Evolutionary conservation across 208 protist genomes (phyloP), one percentile per base, ranked within the genome.

Genomic region (Leishmania gerbilli): DNA sequence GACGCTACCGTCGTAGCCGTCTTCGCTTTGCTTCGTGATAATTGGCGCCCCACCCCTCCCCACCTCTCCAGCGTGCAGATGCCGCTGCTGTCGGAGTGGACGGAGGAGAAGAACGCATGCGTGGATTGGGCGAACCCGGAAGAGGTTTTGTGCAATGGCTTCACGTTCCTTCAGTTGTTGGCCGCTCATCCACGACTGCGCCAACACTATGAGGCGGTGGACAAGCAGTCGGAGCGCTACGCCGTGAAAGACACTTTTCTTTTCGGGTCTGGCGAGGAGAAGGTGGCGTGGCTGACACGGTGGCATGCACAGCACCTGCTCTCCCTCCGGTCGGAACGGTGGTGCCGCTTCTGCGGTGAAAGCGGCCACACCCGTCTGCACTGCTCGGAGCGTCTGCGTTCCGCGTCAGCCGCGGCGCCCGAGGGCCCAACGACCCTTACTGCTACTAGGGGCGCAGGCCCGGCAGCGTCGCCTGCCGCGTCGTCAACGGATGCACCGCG

Each of bases 151-250:
- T 72, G 84, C 65, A 95, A 96, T 71, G 83, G 84, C 9, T 96
- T 93, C 83, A 96, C 93, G 0, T 94, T 98, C 85, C 80, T 96
- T 11, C 90, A 95, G 75, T 67, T 96, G 15, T 67, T 96, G 24
- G 71, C 79, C 8, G 89, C 85, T 17, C 93, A 98, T 65, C 87
- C 91, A 1, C 75, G 79, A 1, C 84, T 98, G 49, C 81, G 78
- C 24, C 27, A 77, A 19, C 82, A 92, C 77, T 90, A 81, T 27
- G 82, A 71, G 7, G 72, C 86, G 21, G 42, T 69, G 6, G 71
- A 71, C 19, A 77, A 84, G 71, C 68, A 37, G n/a, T 71, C 82
- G 1, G 84, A 91, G 67, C 62, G 69, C 11, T 34, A 80, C 45
- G 42, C 42, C 3, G 76, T 65, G 7, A 86, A 86, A 65, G 71